Conservation (phyloP, 169 alveolate species). For the Plasmodium coatneyi region DNA sequence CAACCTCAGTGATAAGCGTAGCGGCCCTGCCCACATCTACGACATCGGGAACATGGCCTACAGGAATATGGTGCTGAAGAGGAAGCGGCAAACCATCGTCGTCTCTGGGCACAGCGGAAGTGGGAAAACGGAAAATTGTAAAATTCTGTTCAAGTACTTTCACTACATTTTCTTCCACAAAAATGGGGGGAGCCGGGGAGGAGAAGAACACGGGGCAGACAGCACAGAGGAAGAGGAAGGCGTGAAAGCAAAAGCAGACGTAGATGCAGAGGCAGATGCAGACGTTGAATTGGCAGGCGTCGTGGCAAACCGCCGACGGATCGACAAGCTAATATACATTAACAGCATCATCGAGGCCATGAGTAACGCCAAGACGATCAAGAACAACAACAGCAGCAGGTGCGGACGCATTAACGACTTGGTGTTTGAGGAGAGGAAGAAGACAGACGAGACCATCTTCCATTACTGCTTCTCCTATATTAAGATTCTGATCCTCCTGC, state of each 20-base stretch:
- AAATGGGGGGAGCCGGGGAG: conserved; percentile 14
- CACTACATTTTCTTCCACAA: conserved; percentile 78
- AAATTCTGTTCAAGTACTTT: conserved; percentile 86
- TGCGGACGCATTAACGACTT: conserved; percentile 97
- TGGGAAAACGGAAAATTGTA: conserved; percentile 99
- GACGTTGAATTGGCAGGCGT: too few species aligned
- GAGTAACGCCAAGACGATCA: conserved; percentile 98
- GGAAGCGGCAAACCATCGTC: conserved; percentile 92
- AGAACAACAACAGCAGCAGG: conserved; percentile 97
- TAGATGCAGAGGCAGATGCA: not conserved
- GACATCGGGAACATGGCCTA: conserved; percentile 79
- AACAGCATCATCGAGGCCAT: conserved; percentile 95
- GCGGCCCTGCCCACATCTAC: conserved; percentile 73
- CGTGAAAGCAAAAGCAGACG: not conserved
- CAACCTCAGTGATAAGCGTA: conserved; percentile 11
- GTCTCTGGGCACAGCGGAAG: conserved; percentile 99
- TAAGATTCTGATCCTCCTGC: conserved; percentile 76
- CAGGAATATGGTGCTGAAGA: conserved; percentile 75
- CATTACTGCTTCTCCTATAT: conserved; percentile 79
- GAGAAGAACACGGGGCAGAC: not conserved
- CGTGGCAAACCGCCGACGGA: conserved; percentile 6
- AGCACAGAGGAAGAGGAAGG: conserved; percentile 32
- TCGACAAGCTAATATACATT: conserved; percentile 66
- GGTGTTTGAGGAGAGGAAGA: conserved; percentile 90
- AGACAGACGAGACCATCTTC: conserved; percentile 92